Evolutionary conservation across 306 rosid species (phyloP), one percentile per base, ranked within the genome.

Genomic region (Trifolium dubium): DNA sequence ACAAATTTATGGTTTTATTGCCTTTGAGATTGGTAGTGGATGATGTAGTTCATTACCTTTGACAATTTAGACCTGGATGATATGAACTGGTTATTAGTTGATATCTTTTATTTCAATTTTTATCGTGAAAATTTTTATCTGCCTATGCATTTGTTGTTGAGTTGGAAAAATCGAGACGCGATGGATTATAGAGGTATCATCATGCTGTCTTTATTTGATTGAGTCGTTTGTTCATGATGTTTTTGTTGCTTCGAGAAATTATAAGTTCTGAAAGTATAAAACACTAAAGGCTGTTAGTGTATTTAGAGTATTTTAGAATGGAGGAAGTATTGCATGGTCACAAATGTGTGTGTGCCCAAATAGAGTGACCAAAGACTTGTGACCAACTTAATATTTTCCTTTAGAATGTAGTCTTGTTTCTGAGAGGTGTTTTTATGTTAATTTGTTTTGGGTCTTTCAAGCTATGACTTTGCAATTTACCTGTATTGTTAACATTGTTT

Each of bases 1-100:
- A 58, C 47, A 59, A 51, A 29, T 15, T 78, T 43, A 72, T 65
- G 50, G 18, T 51, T 64, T 54, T 72, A 19, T 73, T 79, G 66
- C 5, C 15, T 67, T 65, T 79, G 68, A 73, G 70, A 44, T 56
- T 79, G 61, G 46, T 19, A 35, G 56, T 35, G 6, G 40, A 35
- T 2, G 40, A 35, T 35, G 40, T 35, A 35, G 40, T 35, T 35
- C 30, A 47, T 64, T 46, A 66, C 62, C 54, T 56, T 54, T 71
- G 77, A 63, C 58, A 68, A 51, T 71, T 41, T 17, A 40, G 66
- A 66, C 70, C 61, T 58, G 37, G 32, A 64, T 77, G 53, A 17
- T 60, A 73, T 67, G 46, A 30, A 58, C 10, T 50, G 43, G 32
- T 3, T 44, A 77, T 41, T 34, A 70, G 14, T 63, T 17, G 49